Evolutionary conservation across 352 stramenopile genomes (phyloP).

Genomic region (Plasmopara muralis): DNA sequence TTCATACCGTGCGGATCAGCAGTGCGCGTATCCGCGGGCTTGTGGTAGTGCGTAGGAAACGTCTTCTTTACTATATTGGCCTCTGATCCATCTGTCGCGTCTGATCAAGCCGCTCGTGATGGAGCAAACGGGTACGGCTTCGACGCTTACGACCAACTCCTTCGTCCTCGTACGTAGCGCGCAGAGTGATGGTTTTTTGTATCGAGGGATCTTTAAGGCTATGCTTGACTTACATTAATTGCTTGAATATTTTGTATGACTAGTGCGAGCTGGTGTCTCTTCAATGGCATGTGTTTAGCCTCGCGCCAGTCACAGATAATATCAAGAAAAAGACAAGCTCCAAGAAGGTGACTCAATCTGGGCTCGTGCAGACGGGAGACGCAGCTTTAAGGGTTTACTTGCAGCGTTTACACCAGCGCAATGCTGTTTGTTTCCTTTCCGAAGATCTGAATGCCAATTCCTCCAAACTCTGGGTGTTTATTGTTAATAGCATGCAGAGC

Average conservation of each 20-base stretch:
- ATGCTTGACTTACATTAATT: slow-evolving; percentile 1
- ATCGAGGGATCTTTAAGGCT: slow-evolving; percentile 10
- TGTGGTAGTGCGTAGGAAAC: slow-evolving; percentile 8
- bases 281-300: slow-evolving; percentile 46
- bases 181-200: slow-evolving; percentile 6
- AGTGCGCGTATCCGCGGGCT: slow-evolving; percentile 10
- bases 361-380: slow-evolving; percentile 6
- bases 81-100: background rate
- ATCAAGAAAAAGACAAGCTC: slow-evolving; percentile 9
- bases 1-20: slow-evolving; percentile 14
- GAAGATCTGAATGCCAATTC: background rate
- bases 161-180: slow-evolving; percentile 37
- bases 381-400: slow-evolving; percentile 24
- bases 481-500: slow-evolving; percentile 32
- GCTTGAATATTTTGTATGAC: slow-evolving; percentile 9
- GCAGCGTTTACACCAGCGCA: slow-evolving; percentile 33
- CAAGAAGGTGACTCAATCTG: slow-evolving; percentile 7
- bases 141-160: slow-evolving; percentile 29
- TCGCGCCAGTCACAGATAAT: slow-evolving; percentile 1
- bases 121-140: slow-evolving; percentile 11
- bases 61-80: slow-evolving; percentile 4
- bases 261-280: slow-evolving; percentile 41
- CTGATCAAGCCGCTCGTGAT: slow-evolving; percentile 27
- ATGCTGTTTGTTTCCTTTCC: slow-evolving; percentile 27
- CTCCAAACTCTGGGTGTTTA: slow-evolving; percentile 46